Base-by-base conservation (phyloP, 495 filamentous ascomycete genomes). In the Podospora fimiseda region DNA sequence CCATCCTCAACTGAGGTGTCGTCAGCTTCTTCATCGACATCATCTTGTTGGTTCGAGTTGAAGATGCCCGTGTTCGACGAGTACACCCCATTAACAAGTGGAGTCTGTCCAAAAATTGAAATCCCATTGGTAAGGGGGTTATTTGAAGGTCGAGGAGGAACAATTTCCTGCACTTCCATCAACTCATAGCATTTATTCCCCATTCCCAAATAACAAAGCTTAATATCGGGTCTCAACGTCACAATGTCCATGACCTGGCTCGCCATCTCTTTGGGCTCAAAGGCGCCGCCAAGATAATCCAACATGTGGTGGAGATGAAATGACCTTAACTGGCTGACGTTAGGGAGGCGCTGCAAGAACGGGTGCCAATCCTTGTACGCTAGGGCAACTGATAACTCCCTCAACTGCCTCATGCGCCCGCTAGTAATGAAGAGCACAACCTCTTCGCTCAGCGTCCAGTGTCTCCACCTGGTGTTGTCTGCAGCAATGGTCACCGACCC, bases 301-400 rank as follows among this genome's bases (percentile, higher is more conserved):
- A 78, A 71, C 24, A 96, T 83, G 60, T 85, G 77, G 2, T 88
- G 81, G 21, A 97, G 80, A 60, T 96, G 84, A 4, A 96, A 74
- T 1, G 88, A 84, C 2, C 83, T 84, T 23, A 97, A 78, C 50
- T 87, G 82, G 2, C 85, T 76, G 48, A 95, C 76, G 24, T 83
- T 76, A 2, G 89, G 89, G 15, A 97, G 79, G 48, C 84, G 76
- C 59, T 90, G 89, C 4, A 97, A 78, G 74, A 97, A 90, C 56
- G 79, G 85, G 73, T 97, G 92, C 90, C 91, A 97, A 60, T 95
- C 88, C 53, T 80, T 85, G 65, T 85, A 89, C 51, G 90, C 82
- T 44, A 96, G 76, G 2, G 82, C 80, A 59, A 90, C 82, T 3
- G 86, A 84, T 9, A 96, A 69, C 63, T 96, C 90, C 41, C 78